Evolutionary conservation across 2,329 filamentous ascomycete species (phyloP), one percentile per base, ranked within the genome.

Genomic region (Stachybotrys echinatus): DNA sequence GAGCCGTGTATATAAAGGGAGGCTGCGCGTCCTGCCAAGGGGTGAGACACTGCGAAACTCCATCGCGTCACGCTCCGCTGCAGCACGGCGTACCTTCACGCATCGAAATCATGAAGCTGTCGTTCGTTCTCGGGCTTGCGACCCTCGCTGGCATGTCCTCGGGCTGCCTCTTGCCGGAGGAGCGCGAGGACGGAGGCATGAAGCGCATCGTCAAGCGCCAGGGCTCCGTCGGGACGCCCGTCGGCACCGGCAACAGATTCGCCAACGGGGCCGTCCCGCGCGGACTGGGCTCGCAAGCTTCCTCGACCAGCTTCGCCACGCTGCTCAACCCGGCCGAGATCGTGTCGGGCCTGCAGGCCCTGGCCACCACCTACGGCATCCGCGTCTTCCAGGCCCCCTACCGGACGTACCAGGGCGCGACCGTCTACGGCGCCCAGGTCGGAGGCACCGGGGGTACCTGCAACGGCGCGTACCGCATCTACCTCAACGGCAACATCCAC

Each of bases 271-370:
- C 43, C 12, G 47, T 48, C 17, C 52, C 52, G 2, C 52, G 52
- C 14, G 52, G 52, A 5, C 31, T 53, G 18, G 52, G 54, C 77
- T 82, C 45, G 75, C 72, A 68, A 81, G 83, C 66, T 73, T 80
- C 80, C 79, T 84, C 73, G 73, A 84, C 73, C 74, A 77, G 5
- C 72, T 68, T 49, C 70, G 71, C 56, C 47, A 53, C 49, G 14
- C 34, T 53, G 18, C 42, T 53, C 39, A 53, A 53, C 22, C 49
- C 51, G 27, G 45, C 45, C 5, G 52, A 53, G 49, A 49, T 53
- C 47, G 49, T 47, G 47, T 49, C 43, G 6, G 52, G 52, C 14
- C 49, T 53, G 19, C 44, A 49, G 43, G 49, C 46, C 21, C 49
- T 53, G 31, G 47, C 21, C 10, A 51, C 23, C 17, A 31, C 44